Percentiles rank a stretch among this genome's conserved stretches.
phyloP scores from a whole-genome alignment of 2,329 filamentous ascomycete species.

The Penicillium olsonii region DNA sequence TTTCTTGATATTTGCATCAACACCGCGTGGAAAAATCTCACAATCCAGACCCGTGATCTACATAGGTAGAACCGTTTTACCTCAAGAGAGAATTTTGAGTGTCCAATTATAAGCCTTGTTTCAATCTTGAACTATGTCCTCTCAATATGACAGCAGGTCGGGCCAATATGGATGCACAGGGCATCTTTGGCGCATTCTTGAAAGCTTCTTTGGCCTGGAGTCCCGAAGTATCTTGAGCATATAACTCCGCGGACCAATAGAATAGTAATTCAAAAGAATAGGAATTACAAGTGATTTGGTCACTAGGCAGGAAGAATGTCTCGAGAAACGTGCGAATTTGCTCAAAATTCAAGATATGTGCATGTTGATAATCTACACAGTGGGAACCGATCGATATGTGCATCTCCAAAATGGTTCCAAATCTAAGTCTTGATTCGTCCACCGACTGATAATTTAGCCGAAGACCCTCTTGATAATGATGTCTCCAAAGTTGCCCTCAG shows the following conservation, averaged over 20 bases:
- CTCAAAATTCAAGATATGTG: neutral
- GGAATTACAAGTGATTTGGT: no score
- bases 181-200: neutral
- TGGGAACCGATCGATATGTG: neutral
- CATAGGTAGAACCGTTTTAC: neutral
- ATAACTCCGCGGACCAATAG: neutral
- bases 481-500: constrained; percentile 65
- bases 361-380: neutral
- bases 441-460: constrained; percentile 16
- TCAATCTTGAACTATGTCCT: neutral
- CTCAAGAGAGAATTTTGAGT: neutral
- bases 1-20: neutral
- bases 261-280: no score
- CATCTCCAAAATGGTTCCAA: neutral
- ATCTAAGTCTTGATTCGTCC: neutral
- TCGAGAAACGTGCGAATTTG: neutral
- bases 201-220: neutral
- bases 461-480: constrained; percentile 69
- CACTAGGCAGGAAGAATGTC: neutral
- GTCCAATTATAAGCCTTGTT: neutral
- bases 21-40: neutral
- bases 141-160: constrained; percentile 6
- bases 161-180: neutral
- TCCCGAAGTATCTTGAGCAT: neutral
- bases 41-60: constrained; percentile 2